Evolutionary conservation across 2,329 filamentous ascomycete species (phyloP), one percentile per base, ranked within the genome.

Genomic region (Fusarium sp.): DNA sequence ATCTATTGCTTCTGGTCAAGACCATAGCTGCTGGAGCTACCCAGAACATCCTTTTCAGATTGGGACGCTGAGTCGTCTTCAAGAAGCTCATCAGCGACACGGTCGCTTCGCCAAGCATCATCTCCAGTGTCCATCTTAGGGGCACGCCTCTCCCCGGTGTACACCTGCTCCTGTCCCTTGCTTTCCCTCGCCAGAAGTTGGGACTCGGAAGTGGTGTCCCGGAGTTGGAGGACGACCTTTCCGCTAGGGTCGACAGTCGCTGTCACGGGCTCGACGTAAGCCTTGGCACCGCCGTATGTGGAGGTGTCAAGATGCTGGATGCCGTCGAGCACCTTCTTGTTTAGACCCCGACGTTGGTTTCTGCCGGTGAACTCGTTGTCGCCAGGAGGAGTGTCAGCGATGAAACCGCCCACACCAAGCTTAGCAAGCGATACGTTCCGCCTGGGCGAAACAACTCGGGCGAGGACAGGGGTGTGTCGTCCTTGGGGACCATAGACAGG

Each of bases 401-500:
- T 80, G 74, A 91, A 88, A 66, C 89, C 89, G 66, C 85, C 89
- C 38, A 91, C 81, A 77, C 89, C 89, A 42, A 91, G 80, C 76
- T 84, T 86, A 22, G 87, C 83, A 2, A 76, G 72, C 10, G 76
- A 72, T 11, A 69, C 66, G 13, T 80, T 79, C 22, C 74, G 75
- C 58, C 84, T 83, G 8, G 89, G 89, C 45, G 80, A 80, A 18
- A 91, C 72, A 20, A 92, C 82, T 71, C 90, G 85, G 18, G 86
- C 85, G 76, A 86, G 77, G n/a, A 87, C 83, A 6, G 89, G 86
- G 6, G 85, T 76, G 70, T 86, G 86, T 29, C 84, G 73, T 62
- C 79, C 83, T 78, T 91, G 90, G 11, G 90, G 90, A 2, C 90
- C 90, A 76, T 91, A 91, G 24, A 90, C 75, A 2, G 90, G 87